A percentile compares a stretch with the other conserved stretches of the same genome.
Conservation (phyloP, 2,329 filamentous ascomycete genomes). For the Phialophora verrucosa region DNA sequence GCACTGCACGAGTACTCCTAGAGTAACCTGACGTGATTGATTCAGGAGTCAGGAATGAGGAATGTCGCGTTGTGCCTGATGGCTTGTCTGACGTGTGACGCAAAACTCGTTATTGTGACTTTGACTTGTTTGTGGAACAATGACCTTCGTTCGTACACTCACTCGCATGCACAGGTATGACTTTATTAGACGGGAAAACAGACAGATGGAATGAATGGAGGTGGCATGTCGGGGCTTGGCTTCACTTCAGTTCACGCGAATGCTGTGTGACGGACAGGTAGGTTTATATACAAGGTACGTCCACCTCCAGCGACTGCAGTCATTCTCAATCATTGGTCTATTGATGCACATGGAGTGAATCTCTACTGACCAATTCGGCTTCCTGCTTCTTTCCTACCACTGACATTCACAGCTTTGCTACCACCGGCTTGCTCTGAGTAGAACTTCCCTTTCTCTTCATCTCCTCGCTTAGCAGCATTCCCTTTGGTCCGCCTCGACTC, state of each 20-base stretch:
- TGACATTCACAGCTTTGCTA: constrained; percentile 3
- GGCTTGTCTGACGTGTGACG: background rate
- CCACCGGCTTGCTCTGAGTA: background rate
- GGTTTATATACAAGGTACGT: background rate
- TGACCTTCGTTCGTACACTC: background rate
- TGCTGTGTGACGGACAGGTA: background rate
- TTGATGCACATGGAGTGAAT: background rate
- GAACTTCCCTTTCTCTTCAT: constrained; percentile 29
- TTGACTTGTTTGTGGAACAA: background rate
- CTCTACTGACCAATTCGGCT: background rate
- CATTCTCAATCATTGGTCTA: background rate
- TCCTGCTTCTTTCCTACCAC: background rate
- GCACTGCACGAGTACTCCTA: background rate
- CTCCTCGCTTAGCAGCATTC: constrained; percentile 51
- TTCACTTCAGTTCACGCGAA: background rate
- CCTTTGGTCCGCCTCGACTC: constrained; percentile 50
- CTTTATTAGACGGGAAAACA: background rate
- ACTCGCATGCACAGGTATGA: background rate
- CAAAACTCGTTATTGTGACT: background rate
- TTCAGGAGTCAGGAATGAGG: background rate
- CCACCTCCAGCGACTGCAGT: background rate
- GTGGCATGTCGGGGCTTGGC: background rate
- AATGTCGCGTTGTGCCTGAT: background rate
- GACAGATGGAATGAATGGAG: background rate
- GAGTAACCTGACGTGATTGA: background rate